phyloP scores from a whole-genome alignment of 1,284 basidiomycete species.

The Pisolithus thermaeus region DNA sequence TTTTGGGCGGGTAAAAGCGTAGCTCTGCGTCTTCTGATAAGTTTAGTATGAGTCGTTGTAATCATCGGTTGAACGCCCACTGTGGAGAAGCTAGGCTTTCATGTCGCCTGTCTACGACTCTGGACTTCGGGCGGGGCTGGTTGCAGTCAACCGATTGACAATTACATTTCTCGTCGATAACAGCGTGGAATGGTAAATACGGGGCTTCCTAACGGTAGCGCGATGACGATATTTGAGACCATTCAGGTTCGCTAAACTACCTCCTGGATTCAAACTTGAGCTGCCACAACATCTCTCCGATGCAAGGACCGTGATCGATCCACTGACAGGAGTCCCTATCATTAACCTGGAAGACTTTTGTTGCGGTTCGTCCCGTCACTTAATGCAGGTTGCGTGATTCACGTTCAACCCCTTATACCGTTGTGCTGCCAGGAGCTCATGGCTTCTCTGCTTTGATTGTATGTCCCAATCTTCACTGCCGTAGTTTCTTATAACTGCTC shows the following conservation, averaged over 20 bases:
- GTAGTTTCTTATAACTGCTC: neutral
- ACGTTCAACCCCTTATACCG: neutral
- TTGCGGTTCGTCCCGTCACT: conserved; percentile 43
- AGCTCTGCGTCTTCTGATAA: no score
- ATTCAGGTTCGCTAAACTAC: conserved; percentile 68
- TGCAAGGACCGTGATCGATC: conserved; percentile 44
- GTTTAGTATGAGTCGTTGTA: no score
- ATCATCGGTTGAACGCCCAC: neutral
- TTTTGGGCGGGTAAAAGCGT: no score
- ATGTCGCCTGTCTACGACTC: neutral
- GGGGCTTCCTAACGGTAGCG: neutral
- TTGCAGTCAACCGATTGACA: conserved; percentile 43
- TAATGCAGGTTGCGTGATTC: neutral
- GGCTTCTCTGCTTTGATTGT: conserved; percentile 77
- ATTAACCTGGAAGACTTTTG: conserved; percentile 73
- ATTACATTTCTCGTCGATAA: conserved; percentile 76
- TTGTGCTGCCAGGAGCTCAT: conserved; percentile 55
- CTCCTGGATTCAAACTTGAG: conserved; percentile 74
- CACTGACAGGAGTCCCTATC: conserved; percentile 55
- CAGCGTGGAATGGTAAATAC: conserved; percentile 63
- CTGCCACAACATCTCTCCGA: conserved; percentile 55
- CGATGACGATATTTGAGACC: neutral
- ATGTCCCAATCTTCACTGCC: conserved; percentile 17
- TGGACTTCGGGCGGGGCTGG: conserved; percentile 15
- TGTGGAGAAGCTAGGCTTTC: neutral